Evolutionary conservation across 2,329 filamentous ascomycete species (phyloP).

Genomic region (Colletotrichum sp.): DNA sequence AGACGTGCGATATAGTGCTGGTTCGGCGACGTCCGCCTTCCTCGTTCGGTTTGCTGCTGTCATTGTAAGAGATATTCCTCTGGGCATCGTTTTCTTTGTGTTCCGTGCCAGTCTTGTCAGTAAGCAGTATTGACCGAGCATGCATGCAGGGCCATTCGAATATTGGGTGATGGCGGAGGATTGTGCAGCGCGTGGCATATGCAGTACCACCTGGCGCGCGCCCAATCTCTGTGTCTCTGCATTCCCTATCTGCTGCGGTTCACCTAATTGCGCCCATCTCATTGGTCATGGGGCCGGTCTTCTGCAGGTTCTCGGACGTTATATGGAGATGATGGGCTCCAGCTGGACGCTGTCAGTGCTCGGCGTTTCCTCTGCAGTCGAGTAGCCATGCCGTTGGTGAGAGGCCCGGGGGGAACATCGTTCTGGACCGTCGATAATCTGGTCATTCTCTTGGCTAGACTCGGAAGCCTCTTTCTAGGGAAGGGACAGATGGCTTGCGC

Average conservation of each 20-base stretch:
- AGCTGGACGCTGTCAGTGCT: not conserved
- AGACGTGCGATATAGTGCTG: not conserved
- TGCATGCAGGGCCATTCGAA: slow-evolving; percentile 6
- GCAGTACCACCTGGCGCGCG: not conserved
- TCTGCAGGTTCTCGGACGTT: not conserved
- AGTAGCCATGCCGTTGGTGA: not conserved
- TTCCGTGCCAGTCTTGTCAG: not conserved
- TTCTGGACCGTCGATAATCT: not conserved
- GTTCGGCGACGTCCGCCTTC: not conserved
- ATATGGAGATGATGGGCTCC: not conserved
- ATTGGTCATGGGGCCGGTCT: not conserved
- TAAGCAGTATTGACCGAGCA: not conserved
- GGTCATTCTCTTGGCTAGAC: not conserved
- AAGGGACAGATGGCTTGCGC: not conserved
- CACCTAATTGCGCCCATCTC: not conserved
- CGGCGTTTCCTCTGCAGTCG: not conserved
- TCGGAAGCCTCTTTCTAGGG: not conserved
- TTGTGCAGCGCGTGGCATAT: slow-evolving; percentile 19
- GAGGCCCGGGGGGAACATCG: not conserved
- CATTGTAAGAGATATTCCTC: not conserved
- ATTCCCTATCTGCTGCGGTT: not conserved
- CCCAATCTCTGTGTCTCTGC: not conserved
- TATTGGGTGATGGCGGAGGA: slow-evolving; percentile 14
- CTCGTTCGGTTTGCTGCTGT: not conserved
- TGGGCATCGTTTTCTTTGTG: not conserved